Evolutionary conservation across 2,329 filamentous ascomycete species (phyloP).

Genomic region (Sporothrix curviconia): DNA sequence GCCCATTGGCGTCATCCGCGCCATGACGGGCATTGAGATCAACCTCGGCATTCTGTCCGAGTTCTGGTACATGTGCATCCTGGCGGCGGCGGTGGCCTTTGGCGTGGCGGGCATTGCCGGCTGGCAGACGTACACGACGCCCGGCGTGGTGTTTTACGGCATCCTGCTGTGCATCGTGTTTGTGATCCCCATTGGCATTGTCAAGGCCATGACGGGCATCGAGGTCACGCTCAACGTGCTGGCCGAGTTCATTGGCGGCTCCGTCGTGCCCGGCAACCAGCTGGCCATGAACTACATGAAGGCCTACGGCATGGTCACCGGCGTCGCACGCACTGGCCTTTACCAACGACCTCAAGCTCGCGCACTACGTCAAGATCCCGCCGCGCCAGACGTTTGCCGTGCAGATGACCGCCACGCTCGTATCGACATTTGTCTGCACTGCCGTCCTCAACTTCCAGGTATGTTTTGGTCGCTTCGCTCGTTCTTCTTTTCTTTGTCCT

Average conservation of each 20-base stretch:
- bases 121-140: too few species aligned
- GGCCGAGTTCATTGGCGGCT: constrained; percentile 48
- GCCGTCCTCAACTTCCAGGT: constrained; percentile 82
- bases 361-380: constrained; percentile 83
- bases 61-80: too few species aligned
- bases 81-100: too few species aligned
- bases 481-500: too few species aligned
- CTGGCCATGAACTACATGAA: constrained; percentile 51
- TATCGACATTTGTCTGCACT: constrained; percentile 76
- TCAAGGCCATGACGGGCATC: too few species aligned
- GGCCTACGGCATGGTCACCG: constrained; percentile 21
- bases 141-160: too few species aligned
- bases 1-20: constrained; percentile 46
- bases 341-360: constrained; percentile 66
- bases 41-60: constrained; percentile 47
- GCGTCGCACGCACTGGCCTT: constrained; percentile 22
- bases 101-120: too few species aligned
- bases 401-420: constrained; percentile 67
- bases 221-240: too few species aligned
- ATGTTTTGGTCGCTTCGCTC: too few species aligned
- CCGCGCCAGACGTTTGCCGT: constrained; percentile 72
- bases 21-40: constrained; percentile 47
- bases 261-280: constrained; percentile 43
- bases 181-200: too few species aligned
- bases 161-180: too few species aligned